Evolutionary conservation across 306 rosid species (phyloP), one percentile per base, ranked within the genome.

Genomic region (Prinsepia uniflora): DNA sequence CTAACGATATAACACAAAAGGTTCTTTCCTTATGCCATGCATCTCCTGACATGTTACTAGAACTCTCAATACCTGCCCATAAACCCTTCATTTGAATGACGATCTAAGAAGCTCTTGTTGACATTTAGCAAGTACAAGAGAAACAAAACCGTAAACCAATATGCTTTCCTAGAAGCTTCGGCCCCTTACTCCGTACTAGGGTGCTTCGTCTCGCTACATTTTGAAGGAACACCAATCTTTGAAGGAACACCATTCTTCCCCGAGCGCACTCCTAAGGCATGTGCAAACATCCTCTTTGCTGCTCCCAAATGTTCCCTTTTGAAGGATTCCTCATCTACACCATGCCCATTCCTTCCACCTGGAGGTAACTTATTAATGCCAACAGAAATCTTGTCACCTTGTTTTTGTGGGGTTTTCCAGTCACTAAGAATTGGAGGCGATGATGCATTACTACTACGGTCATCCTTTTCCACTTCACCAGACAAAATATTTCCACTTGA

Each of bases 231-330:
- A n/a, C n/a, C n/a, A n/a, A n/a, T n/a, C n/a, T 82, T 86, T 40
- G 88, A 74, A 50, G 80, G 67, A 69, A 78, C 77, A 59, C 79
- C 80, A 47, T 79, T 87, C 85, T 88, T 89, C 70, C 86, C 92
- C 20, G 88, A 61, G 10, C 67, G 90, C 80, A 74, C 82, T 72
- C 99, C 96, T 79, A 95, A 75, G 74, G 99, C 99, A 81, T 87
- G 84, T 74, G 97, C 92, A 78, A 95, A 91, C 89, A 95, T 84
- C 78, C 97, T 89, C 89, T 86, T 91, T 5, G 97, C 97, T 66
- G 97, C 97, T 75, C 99, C 99, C 66, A 91, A 5, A 66, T 89
- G 96, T 79, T 95, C 97, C 82, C 77, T 86, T 80, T 85, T 86
- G 81, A 84, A 60, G 83, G 66, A 47, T 19, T 88, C 96, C 70